Evolutionary conservation across 2,329 filamentous ascomycete species (phyloP).

Genomic region (Botrytis fragariae): DNA sequence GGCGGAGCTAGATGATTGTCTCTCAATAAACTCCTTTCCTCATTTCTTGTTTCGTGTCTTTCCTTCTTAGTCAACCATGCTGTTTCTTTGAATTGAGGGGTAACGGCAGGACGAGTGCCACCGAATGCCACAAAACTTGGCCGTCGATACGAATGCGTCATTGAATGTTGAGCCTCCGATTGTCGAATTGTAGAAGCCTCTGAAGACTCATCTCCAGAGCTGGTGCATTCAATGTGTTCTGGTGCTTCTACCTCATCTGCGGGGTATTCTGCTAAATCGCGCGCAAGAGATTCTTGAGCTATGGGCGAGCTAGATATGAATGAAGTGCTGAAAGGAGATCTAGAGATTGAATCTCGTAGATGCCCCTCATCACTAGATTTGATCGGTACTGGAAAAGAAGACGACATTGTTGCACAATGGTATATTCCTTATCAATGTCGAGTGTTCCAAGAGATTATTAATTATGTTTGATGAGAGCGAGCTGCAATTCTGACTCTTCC

Average conservation of each 20-base stretch:
- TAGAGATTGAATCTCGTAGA: constrained; percentile 30
- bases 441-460: not conserved
- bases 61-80: constrained; percentile 53
- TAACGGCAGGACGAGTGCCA: constrained; percentile 66
- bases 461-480: not conserved
- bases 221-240: constrained; percentile 42
- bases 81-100: constrained; percentile 52
- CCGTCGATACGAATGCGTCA: constrained; percentile 68
- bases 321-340: constrained; percentile 42
- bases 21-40: constrained; percentile 59
- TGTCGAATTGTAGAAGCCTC: constrained; percentile 40
- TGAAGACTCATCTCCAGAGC: constrained; percentile 40
- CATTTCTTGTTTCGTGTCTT: constrained; percentile 54
- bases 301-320: constrained; percentile 62
- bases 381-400: constrained; percentile 32
- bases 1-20: constrained; percentile 66
- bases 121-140: constrained; percentile 75
- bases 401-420: constrained; percentile 33
- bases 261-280: constrained; percentile 63
- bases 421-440: not conserved
- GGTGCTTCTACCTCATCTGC: constrained; percentile 51
- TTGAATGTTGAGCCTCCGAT: constrained; percentile 44
- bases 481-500: not conserved
- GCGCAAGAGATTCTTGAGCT: constrained; percentile 62
- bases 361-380: constrained; percentile 14